Base-by-base conservation (phyloP, 108 stramenopile genomes). In the Fragilariopsis cylindrus region DNA sequence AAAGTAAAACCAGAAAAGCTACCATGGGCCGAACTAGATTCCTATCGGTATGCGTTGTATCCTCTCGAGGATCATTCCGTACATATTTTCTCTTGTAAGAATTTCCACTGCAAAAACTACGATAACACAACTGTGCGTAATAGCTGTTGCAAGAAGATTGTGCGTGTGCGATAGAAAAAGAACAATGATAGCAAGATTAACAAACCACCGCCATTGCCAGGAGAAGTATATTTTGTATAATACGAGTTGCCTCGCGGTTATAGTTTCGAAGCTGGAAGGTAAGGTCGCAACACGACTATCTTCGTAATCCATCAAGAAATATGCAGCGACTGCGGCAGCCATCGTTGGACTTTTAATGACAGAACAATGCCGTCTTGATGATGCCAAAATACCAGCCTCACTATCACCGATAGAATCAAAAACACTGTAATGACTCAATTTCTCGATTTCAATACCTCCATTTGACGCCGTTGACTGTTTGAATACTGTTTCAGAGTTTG, bases 291-390 rank as follows among this genome's bases (percentile, higher is more conserved):
- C 60, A 5, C 85, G 74, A 43, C 76, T 67, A 30, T 56, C 73
- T 66, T 85, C 81, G 62, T 85, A 82, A 58, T 85, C 85, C 73
- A 71, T 79, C 41, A 85, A 71, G 49, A 76, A 85, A 46, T 48
- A 70, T 13, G 81, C 85, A 12, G 85, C 81, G 12, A 85, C 58
- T 15, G 44, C 13, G 9, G 73, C 71, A 44, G 79, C 73, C 21
- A 46, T 80, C 12, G 6, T 45, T 43, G 13, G 62, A 63, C 62
- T 44, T 9, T 15, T 63, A n/a, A 41, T 45, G 11, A 45, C 9
- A 15, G 62, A 41, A 11, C 13, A n/a, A 11, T 60, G 4, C 19
- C 41, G 19, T 60, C 21, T 5, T 6, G 62, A 63, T 7, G 62
- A 63, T 63, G 58, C 58, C 21, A 30, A 16, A 6, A 30, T 0